Conservation (phyloP, 176 grass and related monocot species). For the Guadua angustifolia region DNA sequence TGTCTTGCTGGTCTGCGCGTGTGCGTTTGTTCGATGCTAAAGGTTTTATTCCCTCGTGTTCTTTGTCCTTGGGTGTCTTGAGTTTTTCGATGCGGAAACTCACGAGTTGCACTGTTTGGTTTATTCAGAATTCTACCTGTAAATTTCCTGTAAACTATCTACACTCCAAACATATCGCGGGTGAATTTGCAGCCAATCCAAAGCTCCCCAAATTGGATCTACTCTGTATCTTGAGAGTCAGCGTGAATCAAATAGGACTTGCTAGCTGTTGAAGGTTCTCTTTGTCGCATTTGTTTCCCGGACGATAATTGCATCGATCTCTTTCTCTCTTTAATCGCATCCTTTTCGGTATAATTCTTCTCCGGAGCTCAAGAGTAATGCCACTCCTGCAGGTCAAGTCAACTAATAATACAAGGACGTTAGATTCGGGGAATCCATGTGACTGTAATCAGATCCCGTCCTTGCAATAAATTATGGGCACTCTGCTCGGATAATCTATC, state of each 20-base stretch:
- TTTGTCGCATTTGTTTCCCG: background rate
- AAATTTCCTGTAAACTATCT: background rate
- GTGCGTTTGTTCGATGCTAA: background rate
- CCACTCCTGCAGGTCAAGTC: background rate
- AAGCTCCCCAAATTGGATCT: background rate
- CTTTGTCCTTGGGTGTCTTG: background rate
- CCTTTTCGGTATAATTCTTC: background rate
- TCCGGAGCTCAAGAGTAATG: background rate
- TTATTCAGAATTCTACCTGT: background rate
- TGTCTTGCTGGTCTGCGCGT: background rate
- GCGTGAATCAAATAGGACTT: background rate
- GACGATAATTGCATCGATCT: background rate
- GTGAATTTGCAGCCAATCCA: background rate
- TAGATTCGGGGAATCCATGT: background rate
- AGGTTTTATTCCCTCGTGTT: background rate
- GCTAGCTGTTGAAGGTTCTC: background rate
- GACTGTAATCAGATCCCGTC: background rate
- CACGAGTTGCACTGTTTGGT: background rate
- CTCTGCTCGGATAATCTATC: too few relatives aligned
- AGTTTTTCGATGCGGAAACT: background rate
- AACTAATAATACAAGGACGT: background rate
- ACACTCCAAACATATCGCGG: background rate
- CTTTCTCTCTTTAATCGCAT: background rate
- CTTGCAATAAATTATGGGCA: too few relatives aligned
- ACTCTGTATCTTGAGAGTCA: background rate